These are phyloP conservation scores for Malus orientalis DNA, from an alignment of 306 rosid genomes.

Conservation along the genomic window DNA sequence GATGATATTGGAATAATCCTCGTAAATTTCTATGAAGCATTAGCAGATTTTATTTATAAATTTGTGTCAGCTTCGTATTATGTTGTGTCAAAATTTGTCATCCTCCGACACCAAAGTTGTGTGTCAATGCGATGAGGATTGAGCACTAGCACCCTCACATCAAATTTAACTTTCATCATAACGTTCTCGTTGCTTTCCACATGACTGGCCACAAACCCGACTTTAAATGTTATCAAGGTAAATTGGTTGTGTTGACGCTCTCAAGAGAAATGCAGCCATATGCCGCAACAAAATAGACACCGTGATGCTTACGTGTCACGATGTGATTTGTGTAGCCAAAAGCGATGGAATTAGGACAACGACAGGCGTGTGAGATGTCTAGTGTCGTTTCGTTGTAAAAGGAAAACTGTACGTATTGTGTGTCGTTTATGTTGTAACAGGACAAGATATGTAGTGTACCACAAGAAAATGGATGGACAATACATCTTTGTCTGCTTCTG, in stretches of 20 bases:
- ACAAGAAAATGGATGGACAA: not conserved
- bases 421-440: not conserved
- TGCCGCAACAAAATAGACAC: not conserved
- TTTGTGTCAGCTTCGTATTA: too few relatives aligned
- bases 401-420: not conserved
- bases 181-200: not conserved
- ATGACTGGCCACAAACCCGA: not conserved
- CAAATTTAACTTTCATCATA: too few relatives aligned
- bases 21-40: too few relatives aligned
- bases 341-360: not conserved
- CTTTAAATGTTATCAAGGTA: not conserved
- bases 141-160: not conserved
- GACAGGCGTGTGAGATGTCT: not conserved
- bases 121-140: not conserved
- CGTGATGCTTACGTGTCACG: not conserved
- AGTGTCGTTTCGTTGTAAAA: not conserved
- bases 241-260: not conserved
- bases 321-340: not conserved
- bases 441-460: not conserved
- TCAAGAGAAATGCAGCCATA: not conserved
- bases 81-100: too few relatives aligned
- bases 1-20: too few relatives aligned
- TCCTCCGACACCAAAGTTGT: not conserved
- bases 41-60: too few relatives aligned
- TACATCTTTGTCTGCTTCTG: not conserved